These are phyloP conservation scores for Acrasis kona DNA, from an alignment of 78 protist genomes.

Conservation along the genomic window DNA sequence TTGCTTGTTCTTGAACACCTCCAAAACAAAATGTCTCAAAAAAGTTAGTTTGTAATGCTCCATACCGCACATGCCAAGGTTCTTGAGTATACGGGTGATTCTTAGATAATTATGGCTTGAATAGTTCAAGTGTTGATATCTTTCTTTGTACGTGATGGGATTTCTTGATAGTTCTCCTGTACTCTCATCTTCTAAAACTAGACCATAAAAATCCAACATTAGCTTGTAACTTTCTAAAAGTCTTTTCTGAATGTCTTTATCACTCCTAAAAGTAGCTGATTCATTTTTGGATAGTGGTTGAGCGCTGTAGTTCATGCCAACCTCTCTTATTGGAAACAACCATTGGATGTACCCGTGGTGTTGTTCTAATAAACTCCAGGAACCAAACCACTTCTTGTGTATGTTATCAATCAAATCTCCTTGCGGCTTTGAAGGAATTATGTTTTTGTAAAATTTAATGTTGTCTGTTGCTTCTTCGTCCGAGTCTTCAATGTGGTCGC, in stretches of 20 bases:
- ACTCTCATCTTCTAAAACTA: background rate
- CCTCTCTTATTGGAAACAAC: constrained; percentile 26
- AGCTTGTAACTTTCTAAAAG: constrained; percentile 1
- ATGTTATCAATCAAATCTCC: background rate
- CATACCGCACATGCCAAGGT: constrained; percentile 21
- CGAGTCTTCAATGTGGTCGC: background rate
- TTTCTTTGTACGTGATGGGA: background rate
- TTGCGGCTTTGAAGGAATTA: background rate
- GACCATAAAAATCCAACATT: constrained; percentile 32
- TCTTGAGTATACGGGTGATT: constrained; percentile 30
- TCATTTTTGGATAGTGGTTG: constrained; percentile 1
- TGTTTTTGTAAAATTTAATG: background rate
- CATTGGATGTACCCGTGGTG: constrained; percentile 18
- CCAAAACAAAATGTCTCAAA: constrained; percentile 5
- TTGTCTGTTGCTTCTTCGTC: background rate
- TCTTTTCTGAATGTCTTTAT: background rate
- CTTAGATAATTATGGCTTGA: constrained; percentile 17
- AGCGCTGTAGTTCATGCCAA: constrained; percentile 10
- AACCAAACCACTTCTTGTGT: constrained; percentile 3
- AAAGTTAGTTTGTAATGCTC: constrained; percentile 20
- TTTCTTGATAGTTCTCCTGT: constrained; percentile 13
- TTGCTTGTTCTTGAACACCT: background rate
- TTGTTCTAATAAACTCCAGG: background rate
- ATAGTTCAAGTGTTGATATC: constrained; percentile 7
- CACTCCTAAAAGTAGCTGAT: background rate